These are phyloP conservation scores for Vitis rotundifolia DNA, from an alignment of 164 flowering plant species.

Conservation along the genomic window DNA sequence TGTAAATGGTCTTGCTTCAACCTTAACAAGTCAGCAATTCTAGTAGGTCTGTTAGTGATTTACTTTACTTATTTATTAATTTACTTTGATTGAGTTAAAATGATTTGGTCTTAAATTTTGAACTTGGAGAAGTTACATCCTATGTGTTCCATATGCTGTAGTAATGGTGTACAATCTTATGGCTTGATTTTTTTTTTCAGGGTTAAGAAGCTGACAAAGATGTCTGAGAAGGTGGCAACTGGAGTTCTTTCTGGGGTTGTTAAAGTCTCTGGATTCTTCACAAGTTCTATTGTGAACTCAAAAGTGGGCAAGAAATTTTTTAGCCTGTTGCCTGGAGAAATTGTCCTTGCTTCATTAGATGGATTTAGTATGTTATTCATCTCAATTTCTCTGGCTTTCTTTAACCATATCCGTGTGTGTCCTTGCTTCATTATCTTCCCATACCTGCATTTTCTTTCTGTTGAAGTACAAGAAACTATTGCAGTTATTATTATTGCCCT, in stretches of 20 bases:
- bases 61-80: too few relatives aligned
- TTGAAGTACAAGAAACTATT: too few relatives aligned
- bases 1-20: too few relatives aligned
- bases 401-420: too few relatives aligned
- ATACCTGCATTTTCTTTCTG: background rate
- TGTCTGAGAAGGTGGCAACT: conserved; percentile 47
- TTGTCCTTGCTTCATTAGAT: conserved; percentile 68
- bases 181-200: conserved; percentile 3
- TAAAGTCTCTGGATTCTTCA: conserved; percentile 57
- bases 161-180: too few relatives aligned
- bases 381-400: background rate
- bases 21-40: too few relatives aligned
- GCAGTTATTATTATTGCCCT: too few relatives aligned
- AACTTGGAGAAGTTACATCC: too few relatives aligned
- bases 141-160: too few relatives aligned
- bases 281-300: conserved; percentile 74
- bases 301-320: conserved; percentile 78
- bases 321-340: conserved; percentile 68
- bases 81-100: too few relatives aligned
- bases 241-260: conserved; percentile 65
- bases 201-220: conserved; percentile 44
- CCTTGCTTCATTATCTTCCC: background rate
- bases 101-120: too few relatives aligned
- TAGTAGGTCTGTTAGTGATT: too few relatives aligned
- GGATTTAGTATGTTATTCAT: conserved; percentile 55